Percentiles rank a stretch among this genome's conserved stretches.
Evolutionary conservation across 2,329 filamentous ascomycete species (phyloP).

Genomic region (Colletotrichum endophyticum): DNA sequence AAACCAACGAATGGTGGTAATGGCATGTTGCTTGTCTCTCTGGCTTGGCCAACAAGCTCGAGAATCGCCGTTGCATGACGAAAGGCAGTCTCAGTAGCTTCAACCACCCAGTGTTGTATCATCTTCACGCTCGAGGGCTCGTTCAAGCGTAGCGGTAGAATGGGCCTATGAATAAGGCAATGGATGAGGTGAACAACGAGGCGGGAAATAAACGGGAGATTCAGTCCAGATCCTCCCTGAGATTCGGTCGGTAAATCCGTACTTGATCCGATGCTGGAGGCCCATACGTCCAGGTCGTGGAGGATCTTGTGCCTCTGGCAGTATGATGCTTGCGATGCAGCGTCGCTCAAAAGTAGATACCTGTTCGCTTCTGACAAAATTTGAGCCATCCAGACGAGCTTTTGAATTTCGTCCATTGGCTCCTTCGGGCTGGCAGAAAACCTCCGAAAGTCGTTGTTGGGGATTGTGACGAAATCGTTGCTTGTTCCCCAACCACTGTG

Average conservation of each 20-base stretch:
- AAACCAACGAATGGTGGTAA: slow-evolving; percentile 4
- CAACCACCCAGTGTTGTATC: slow-evolving; percentile 6
- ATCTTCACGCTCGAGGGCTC: slow-evolving; percentile 2
- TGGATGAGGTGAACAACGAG: slow-evolving; percentile 3
- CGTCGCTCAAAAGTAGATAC: neutral
- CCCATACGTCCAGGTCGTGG: slow-evolving; percentile 8
- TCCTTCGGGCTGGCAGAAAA: neutral
- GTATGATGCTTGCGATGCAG: neutral
- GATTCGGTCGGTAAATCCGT: neutral
- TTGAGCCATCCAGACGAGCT: neutral
- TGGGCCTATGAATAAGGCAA: slow-evolving; percentile 9
- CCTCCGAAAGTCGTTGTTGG: neutral
- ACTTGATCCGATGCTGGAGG: neutral
- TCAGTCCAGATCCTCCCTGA: neutral
- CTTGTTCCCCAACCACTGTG: neutral
- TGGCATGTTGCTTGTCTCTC: neutral
- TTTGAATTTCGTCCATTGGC: neutral
- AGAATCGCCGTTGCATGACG: slow-evolving; percentile 6
- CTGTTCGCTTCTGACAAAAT: slow-evolving; percentile 8
- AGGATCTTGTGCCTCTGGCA: slow-evolving; percentile 9
- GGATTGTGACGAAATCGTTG: neutral
- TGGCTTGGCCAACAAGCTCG: neutral
- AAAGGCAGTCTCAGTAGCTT: slow-evolving; percentile 1
- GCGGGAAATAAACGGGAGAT: neutral
- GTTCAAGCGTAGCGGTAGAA: neutral